Percentiles rank a stretch among this genome's conserved stretches.
Conservation (phyloP, 1,139 yeast genomes). For the Saccharomyces hybrid region DNA sequence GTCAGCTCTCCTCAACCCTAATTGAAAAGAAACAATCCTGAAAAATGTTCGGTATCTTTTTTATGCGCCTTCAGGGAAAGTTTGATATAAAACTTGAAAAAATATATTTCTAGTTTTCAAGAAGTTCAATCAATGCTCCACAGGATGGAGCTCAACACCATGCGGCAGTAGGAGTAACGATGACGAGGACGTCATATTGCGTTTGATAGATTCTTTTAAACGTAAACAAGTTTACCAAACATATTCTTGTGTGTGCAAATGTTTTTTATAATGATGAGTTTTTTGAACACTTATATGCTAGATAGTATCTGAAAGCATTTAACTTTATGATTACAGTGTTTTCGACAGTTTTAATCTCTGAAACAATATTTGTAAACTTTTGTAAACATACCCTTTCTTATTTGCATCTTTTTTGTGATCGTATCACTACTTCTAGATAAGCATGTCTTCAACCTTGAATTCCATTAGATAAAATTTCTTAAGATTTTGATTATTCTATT, state of each 20-base stretch:
- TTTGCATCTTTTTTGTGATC: too few relatives aligned
- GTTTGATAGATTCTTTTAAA: too few relatives aligned
- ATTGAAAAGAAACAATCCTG: too few relatives aligned
- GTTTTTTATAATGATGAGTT: conserved; percentile 20
- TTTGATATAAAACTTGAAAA: too few relatives aligned
- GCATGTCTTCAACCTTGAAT: not conserved
- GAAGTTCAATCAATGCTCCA: not conserved
- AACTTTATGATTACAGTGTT: conserved; percentile 28
- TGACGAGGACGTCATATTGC: not conserved
- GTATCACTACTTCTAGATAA: too few relatives aligned
- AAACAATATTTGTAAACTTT: not conserved
- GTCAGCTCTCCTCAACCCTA: too few relatives aligned
- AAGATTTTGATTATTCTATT: not conserved
- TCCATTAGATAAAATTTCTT: too few relatives aligned
- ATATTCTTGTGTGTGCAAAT: conserved; percentile 1
- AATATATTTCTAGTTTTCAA: not conserved
- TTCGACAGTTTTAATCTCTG: conserved; percentile 19
- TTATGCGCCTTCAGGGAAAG: too few relatives aligned
- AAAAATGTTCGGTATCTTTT: too few relatives aligned
- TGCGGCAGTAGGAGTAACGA: not conserved
- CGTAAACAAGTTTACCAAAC: not conserved
- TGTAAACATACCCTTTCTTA: not conserved
- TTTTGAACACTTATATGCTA: conserved; percentile 28
- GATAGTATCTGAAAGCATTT: conserved; percentile 31
- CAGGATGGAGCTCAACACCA: too few relatives aligned